phyloP scores from a whole-genome alignment of 2,329 filamentous ascomycete genomes.

The Lojkania enalia region DNA sequence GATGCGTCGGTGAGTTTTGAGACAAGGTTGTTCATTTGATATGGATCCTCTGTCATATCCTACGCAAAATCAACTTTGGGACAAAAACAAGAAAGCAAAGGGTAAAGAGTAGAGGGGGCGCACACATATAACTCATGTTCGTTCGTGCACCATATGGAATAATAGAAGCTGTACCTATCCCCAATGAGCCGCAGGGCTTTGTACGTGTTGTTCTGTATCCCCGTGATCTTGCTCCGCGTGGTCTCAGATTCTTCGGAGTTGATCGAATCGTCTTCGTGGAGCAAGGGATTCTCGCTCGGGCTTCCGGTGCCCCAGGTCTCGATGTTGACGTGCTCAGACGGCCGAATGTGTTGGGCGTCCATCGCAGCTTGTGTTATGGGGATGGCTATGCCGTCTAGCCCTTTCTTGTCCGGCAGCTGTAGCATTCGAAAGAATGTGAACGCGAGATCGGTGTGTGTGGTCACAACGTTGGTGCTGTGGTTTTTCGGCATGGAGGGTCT shows the following conservation, averaged over 20 bases:
- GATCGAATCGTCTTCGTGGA: too few species aligned
- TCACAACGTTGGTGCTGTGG: conserved; percentile 24
- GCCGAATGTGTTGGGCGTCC: not conserved
- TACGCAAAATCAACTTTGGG: too few species aligned
- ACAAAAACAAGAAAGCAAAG: too few species aligned
- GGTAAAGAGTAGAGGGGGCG: too few species aligned
- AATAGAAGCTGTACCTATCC: conserved; percentile 63
- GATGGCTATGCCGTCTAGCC: conserved; percentile 38
- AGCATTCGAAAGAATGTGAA: conserved; percentile 39
- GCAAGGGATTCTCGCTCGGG: too few species aligned
- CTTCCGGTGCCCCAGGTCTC: conserved; percentile 48
- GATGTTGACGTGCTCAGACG: conserved; percentile 38
- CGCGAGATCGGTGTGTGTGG: conserved; percentile 43
- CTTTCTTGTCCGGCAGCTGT: conserved; percentile 20
- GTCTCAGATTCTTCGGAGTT: too few species aligned
- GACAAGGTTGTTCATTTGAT: conserved; percentile 42
- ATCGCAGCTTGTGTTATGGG: conserved; percentile 22
- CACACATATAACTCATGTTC: conserved; percentile 70
- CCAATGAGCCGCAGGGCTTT: conserved; percentile 61
- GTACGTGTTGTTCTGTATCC: conserved; percentile 65
- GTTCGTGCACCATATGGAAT: conserved; percentile 70
- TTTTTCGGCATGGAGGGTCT: conserved; percentile 35
- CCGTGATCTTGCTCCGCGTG: not conserved
- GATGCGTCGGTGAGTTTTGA: conserved; percentile 10
- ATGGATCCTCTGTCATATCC: conserved; percentile 41